Percentiles rank a stretch among this genome's conserved stretches.
phyloP scores from a whole-genome alignment of 805 yeast species.

The Candida succiphila region DNA sequence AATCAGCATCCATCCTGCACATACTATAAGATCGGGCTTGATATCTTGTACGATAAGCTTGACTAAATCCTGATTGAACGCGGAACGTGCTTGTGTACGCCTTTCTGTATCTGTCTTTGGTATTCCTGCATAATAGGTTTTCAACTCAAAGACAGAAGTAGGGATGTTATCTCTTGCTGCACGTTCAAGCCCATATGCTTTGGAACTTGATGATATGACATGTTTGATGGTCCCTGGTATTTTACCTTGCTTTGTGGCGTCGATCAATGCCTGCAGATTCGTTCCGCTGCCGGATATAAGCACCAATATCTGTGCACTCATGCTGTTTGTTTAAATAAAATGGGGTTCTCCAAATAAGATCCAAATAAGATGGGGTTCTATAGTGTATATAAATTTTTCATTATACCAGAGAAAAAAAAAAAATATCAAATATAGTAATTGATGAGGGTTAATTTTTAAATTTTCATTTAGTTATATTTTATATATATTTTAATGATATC shows the following conservation, averaged over 20 bases:
- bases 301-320: conserved; percentile 51
- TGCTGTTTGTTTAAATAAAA: no score
- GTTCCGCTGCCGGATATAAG: conserved; percentile 93
- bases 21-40: conserved; percentile 79
- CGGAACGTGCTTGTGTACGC: conserved; percentile 52
- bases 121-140: conserved; percentile 61
- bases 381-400: no score
- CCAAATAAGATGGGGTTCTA: no score
- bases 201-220: conserved; percentile 77
- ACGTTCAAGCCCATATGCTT: conserved; percentile 82
- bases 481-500: no score
- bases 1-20: conserved; percentile 99
- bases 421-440: no score
- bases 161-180: conserved; percentile 65
- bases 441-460: no score
- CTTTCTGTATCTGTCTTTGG: conserved; percentile 56
- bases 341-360: no score
- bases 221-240: conserved; percentile 45
- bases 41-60: conserved; percentile 41
- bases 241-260: conserved; percentile 38
- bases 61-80: conserved; percentile 75
- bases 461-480: no score
- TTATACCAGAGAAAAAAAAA: no score
- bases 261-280: conserved; percentile 90
- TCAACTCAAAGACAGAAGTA: conserved; percentile 62